phyloP scores from a whole-genome alignment of 1,139 yeast species.

The Kodamaea plutei region DNA sequence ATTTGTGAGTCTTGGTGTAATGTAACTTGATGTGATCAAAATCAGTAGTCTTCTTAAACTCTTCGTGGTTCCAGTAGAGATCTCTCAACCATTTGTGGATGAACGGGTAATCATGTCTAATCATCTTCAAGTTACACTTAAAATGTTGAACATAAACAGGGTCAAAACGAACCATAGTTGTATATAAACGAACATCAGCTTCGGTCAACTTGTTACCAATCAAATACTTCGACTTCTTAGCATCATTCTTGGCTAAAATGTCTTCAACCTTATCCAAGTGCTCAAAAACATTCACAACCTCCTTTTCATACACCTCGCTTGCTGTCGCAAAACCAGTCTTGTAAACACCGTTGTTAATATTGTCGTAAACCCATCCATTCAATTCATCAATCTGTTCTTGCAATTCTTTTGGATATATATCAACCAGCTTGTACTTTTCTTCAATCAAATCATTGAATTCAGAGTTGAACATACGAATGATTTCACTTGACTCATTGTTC shows the following conservation, averaged over 20 bases:
- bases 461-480: slow-evolving; percentile 75
- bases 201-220: slow-evolving; percentile 73
- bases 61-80: slow-evolving; percentile 80
- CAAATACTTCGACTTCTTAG: slow-evolving; percentile 41
- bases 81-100: slow-evolving; percentile 77
- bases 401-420: slow-evolving; percentile 59
- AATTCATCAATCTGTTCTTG: slow-evolving; percentile 63
- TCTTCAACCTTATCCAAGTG: slow-evolving; percentile 74
- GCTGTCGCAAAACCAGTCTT: slow-evolving; percentile 86
- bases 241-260: slow-evolving; percentile 48
- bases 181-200: slow-evolving; percentile 81
- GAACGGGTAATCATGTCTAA: slow-evolving; percentile 75
- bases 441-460: slow-evolving; percentile 49
- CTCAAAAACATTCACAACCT: slow-evolving; percentile 61
- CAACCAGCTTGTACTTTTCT: slow-evolving; percentile 45
- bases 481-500: slow-evolving; percentile 85
- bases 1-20: slow-evolving; percentile 78
- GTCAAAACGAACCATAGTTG: slow-evolving; percentile 82
- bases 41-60: slow-evolving; percentile 74
- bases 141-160: slow-evolving; percentile 92
- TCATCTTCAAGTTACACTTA: slow-evolving; percentile 83
- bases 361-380: slow-evolving; percentile 81
- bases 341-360: slow-evolving; percentile 91
- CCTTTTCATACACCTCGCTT: slow-evolving; percentile 77
- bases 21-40: slow-evolving; percentile 88